Evolutionary conservation across 2,329 filamentous ascomycete species (phyloP).

Genomic region (Claviceps lovelessii): DNA sequence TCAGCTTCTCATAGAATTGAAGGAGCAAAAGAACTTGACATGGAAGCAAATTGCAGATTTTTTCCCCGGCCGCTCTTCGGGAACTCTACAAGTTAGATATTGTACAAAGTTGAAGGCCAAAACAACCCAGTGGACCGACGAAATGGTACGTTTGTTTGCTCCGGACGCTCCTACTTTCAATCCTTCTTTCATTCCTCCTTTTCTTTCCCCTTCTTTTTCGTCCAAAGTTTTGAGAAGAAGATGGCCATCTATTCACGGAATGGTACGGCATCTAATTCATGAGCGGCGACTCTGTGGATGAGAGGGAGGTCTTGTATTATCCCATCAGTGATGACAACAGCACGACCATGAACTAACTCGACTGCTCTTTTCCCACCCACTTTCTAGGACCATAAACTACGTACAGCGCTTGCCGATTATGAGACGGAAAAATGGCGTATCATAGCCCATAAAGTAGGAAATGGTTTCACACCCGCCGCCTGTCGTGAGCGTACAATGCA

Average conservation of each 20-base stretch:
- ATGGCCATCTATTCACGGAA: neutral
- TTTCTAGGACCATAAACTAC: constrained; percentile 59
- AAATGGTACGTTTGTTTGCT: constrained; percentile 51
- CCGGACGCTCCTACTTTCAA: neutral
- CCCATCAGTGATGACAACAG: neutral
- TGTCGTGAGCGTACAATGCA: constrained; percentile 69
- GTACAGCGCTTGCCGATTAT: constrained; percentile 65
- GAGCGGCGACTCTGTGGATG: neutral
- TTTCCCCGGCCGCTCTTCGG: constrained; percentile 79
- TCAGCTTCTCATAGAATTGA: constrained; percentile 71
- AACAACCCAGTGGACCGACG: constrained; percentile 83
- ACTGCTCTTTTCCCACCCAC: neutral
- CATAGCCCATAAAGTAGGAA: constrained; percentile 78
- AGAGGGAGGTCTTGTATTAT: neutral
- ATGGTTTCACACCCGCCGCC: constrained; percentile 72
- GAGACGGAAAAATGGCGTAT: constrained; percentile 89
- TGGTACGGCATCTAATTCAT: neutral
- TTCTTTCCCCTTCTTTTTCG: neutral
- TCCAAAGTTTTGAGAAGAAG: neutral
- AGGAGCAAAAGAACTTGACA: constrained; percentile 86
- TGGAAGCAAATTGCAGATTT: constrained; percentile 98
- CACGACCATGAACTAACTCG: neutral
- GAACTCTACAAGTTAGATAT: constrained; percentile 84
- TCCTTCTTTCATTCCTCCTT: neutral
- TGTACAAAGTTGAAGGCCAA: constrained; percentile 93